phyloP scores from a whole-genome alignment of 2,329 filamentous ascomycete species.

The Biscogniauxia marginata region DNA sequence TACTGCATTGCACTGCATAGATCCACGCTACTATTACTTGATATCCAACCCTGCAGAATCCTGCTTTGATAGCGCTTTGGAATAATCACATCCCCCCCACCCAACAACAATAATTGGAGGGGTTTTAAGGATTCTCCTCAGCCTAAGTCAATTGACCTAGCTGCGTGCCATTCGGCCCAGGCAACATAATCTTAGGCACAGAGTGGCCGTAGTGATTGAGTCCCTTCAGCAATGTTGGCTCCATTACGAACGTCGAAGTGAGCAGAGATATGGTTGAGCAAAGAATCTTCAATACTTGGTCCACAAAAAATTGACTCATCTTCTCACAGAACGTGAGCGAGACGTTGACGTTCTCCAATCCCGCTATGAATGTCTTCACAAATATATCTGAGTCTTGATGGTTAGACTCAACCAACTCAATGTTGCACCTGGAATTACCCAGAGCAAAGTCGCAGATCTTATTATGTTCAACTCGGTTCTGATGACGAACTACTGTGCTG shows the following conservation, averaged over 20 bases:
- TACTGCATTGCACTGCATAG: too few relatives aligned
- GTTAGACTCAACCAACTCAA: slow-evolving; percentile 40
- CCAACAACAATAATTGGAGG: too few relatives aligned
- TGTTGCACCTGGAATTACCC: slow-evolving; percentile 44
- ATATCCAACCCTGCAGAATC: too few relatives aligned
- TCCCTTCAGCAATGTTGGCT: slow-evolving; percentile 44
- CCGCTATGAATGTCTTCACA: slow-evolving; percentile 40
- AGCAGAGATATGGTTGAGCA: slow-evolving; percentile 45
- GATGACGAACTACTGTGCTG: slow-evolving; percentile 54
- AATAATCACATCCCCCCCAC: too few relatives aligned
- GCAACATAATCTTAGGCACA: slow-evolving; percentile 43
- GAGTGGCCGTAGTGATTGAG: slow-evolving; percentile 40
- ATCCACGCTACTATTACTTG: too few relatives aligned
- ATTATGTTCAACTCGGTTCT: slow-evolving; percentile 40
- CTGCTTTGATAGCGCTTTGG: too few relatives aligned
- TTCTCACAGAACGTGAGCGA: slow-evolving; percentile 47
- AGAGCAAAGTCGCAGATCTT: slow-evolving; percentile 43
- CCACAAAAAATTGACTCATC: slow-evolving; percentile 41
- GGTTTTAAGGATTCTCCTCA: too few relatives aligned
- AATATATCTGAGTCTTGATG: slow-evolving; percentile 47
- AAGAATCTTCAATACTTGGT: slow-evolving; percentile 45
- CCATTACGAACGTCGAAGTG: slow-evolving; percentile 45
- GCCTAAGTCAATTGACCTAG: too few relatives aligned
- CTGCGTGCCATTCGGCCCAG: slow-evolving; percentile 32
- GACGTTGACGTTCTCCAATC: slow-evolving; percentile 39